phyloP scores from a whole-genome alignment of 1,284 basidiomycete genomes.

The Phellinidium pouzarii region DNA sequence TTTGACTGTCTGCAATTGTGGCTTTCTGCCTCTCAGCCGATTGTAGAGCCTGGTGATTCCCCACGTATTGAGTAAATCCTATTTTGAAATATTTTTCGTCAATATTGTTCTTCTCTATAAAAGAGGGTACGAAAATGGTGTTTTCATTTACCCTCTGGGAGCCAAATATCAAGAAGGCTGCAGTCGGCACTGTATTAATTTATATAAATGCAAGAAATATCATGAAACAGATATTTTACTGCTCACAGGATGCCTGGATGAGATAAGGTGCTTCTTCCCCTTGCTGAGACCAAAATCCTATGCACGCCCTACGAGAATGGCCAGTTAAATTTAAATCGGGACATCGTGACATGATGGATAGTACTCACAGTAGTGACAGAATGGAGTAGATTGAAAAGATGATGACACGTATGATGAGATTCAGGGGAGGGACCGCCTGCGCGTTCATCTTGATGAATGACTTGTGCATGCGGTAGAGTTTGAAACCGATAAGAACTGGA shows the following conservation, averaged over 20 bases:
- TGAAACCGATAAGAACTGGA: conserved; percentile 10
- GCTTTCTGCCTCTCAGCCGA: neutral
- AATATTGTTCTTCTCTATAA: neutral
- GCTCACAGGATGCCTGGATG: conserved; percentile 16
- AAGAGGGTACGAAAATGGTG: neutral
- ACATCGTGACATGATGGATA: neutral
- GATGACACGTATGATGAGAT: conserved; percentile 9
- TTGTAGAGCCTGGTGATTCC: conserved; percentile 2
- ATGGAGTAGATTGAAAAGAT: conserved; percentile 14
- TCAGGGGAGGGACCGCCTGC: neutral
- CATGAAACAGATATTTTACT: neutral
- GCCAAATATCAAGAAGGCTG: conserved; percentile 16
- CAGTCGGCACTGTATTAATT: conserved; percentile 11
- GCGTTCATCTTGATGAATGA: conserved; percentile 4
- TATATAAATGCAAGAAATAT: neutral
- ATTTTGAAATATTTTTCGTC: neutral
- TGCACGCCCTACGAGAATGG: conserved; percentile 11
- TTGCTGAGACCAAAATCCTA: conserved; percentile 13
- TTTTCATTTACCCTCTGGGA: conserved; percentile 10
- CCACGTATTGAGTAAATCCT: conserved; percentile 16
- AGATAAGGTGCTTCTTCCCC: conserved; percentile 13
- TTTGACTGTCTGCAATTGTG: neutral
- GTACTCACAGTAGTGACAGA: conserved; percentile 11
- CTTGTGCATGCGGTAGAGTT: conserved; percentile 10
- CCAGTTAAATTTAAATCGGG: neutral